These are phyloP conservation scores for Glonium stellatum DNA, from an alignment of 495 filamentous ascomycete genomes.

Conservation along the genomic window DNA sequence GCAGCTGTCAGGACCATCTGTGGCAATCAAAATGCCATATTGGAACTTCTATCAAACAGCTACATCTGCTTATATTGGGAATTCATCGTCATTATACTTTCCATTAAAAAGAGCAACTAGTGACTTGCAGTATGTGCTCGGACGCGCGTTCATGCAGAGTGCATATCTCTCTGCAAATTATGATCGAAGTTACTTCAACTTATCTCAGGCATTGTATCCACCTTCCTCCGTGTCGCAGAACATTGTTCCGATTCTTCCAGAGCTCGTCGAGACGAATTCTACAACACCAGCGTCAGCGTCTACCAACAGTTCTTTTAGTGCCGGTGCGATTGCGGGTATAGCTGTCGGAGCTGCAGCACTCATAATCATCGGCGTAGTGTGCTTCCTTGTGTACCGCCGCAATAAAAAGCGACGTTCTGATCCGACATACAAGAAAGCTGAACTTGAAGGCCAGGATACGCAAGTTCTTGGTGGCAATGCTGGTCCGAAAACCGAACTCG, in stretches of 20 bases:
- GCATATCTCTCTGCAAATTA: constrained; percentile 33
- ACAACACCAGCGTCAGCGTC: constrained; percentile 3
- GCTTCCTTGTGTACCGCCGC: constrained; percentile 13
- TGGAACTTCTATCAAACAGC: constrained; percentile 33
- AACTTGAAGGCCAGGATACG: constrained; percentile 18
- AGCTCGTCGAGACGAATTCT: neutral
- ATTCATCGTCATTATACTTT: constrained; percentile 31
- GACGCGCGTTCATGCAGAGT: constrained; percentile 35
- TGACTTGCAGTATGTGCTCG: constrained; percentile 32
- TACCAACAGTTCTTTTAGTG: constrained; percentile 5
- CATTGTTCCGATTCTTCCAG: constrained; percentile 30
- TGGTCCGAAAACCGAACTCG: constrained; percentile 10
- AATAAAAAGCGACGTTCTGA: constrained; percentile 3
- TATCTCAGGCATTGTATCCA: constrained; percentile 32
- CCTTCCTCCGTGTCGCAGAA: constrained; percentile 12
- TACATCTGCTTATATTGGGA: constrained; percentile 17
- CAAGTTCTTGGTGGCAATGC: constrained; percentile 4
- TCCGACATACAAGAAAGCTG: constrained; percentile 9
- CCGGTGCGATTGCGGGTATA: constrained; percentile 31
- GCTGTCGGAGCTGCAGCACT: constrained; percentile 22
- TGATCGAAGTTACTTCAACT: constrained; percentile 31
- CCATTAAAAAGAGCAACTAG: constrained; percentile 32
- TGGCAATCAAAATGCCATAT: constrained; percentile 34
- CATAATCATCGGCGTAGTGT: constrained; percentile 5
- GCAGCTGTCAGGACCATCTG: constrained; percentile 12